Conservation (phyloP, 441 rosid genomes). For the Jatropha podagrica region DNA sequence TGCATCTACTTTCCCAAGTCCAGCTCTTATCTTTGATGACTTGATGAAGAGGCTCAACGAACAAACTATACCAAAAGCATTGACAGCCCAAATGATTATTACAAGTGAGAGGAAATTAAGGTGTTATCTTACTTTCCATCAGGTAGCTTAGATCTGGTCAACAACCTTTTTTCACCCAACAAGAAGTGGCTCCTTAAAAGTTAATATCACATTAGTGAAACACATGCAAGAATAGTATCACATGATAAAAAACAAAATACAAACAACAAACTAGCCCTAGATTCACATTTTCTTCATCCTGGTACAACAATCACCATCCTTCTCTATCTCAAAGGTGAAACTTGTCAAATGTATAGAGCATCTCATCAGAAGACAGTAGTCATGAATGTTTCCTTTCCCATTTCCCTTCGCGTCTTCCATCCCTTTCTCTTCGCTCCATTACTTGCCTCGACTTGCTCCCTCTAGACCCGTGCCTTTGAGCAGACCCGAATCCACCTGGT, state of each 20-base stretch:
- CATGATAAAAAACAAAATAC: background rate
- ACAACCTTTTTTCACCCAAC: background rate
- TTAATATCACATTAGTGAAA: no score
- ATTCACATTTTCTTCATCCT: background rate
- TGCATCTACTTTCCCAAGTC: no score
- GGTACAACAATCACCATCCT: background rate
- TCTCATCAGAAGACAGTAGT: background rate
- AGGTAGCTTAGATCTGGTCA: background rate
- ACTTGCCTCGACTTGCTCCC: slow-evolving; percentile 75
- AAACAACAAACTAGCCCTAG: background rate
- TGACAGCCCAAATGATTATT: background rate
- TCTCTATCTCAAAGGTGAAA: background rate
- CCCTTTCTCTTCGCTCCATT: slow-evolving; percentile 71
- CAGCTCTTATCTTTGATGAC: background rate
- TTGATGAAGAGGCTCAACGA: background rate
- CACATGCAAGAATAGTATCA: background rate
- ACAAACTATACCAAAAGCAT: background rate
- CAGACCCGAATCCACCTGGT: slow-evolving; percentile 48
- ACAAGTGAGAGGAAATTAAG: background rate
- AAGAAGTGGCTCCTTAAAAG: no score
- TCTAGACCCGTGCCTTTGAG: slow-evolving; percentile 64
- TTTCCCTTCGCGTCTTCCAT: slow-evolving; percentile 76
- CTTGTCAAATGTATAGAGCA: background rate
- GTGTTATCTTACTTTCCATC: background rate
- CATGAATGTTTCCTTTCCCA: slow-evolving; percentile 84